phyloP scores from a whole-genome alignment of 148 eudicot genomes.

The Selenicereus undatus region DNA sequence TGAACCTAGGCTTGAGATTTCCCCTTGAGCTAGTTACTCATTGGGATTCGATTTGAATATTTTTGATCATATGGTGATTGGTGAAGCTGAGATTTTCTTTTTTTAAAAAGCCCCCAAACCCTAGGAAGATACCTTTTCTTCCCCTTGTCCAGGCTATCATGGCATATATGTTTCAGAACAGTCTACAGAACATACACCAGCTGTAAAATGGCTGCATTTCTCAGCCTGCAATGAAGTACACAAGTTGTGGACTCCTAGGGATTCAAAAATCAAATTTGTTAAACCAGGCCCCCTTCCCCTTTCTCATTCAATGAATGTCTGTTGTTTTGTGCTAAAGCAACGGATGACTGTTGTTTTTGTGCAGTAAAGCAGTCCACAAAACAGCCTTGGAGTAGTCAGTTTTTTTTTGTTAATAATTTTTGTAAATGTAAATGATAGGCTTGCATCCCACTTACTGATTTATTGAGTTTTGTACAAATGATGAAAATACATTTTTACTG shows the following conservation, averaged over 20 bases:
- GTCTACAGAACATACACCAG: slow-evolving; percentile 27
- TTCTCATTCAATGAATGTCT: slow-evolving; percentile 6
- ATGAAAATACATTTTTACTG: neutral
- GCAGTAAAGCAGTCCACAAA: slow-evolving; percentile 14
- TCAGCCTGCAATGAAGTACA: slow-evolving; percentile 24
- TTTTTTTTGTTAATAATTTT: slow-evolving; percentile 15
- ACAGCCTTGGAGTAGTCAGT: slow-evolving; percentile 1
- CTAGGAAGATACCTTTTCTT: neutral
- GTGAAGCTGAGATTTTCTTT: neutral
- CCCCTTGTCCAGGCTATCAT: neutral
- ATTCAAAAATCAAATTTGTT: slow-evolving; percentile 22
- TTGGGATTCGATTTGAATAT: neutral
- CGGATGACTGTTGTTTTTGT: slow-evolving; percentile 19
- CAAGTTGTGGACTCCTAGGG: slow-evolving; percentile 28
- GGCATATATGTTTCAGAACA: slow-evolving; percentile 17
- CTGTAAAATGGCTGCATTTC: slow-evolving; percentile 26
- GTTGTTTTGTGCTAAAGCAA: slow-evolving; percentile 19
- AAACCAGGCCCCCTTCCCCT: neutral
- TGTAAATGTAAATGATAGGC: slow-evolving; percentile 11
- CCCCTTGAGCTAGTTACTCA: slow-evolving; percentile 36
- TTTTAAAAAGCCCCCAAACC: neutral
- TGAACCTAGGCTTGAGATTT: slow-evolving; percentile 81
- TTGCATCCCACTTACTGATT: neutral
- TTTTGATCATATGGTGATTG: neutral
- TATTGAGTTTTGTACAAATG: neutral